Percentiles rank a stretch among this genome's conserved stretches.
Evolutionary conservation across 352 stramenopile genomes (phyloP).

Genomic region (Phytophthora capsici): DNA sequence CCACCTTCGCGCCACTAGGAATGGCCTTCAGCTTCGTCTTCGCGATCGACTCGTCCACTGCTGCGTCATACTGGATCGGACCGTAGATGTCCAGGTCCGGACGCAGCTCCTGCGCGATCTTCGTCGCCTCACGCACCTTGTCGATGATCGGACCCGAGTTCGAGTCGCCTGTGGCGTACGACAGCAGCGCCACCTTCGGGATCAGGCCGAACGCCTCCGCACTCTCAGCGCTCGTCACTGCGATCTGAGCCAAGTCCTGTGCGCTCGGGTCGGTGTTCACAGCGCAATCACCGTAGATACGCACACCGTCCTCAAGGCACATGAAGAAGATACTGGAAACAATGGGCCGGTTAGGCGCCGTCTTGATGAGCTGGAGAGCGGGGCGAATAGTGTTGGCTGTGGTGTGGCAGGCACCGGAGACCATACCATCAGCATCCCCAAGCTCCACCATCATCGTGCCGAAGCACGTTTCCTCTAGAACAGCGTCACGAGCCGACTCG

Average conservation of each 20-base stretch:
- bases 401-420: constrained; percentile 84
- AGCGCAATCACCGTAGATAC: constrained; percentile 87
- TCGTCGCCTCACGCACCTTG: constrained; percentile 84
- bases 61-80: constrained; percentile 89
- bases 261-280: constrained; percentile 86
- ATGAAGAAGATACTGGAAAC: constrained; percentile 92
- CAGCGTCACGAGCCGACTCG: constrained; percentile 59
- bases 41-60: constrained; percentile 77
- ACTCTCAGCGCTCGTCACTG: constrained; percentile 76
- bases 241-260: constrained; percentile 81
- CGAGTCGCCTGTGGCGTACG: constrained; percentile 84
- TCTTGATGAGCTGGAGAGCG: constrained; percentile 91
- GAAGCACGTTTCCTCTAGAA: constrained; percentile 82
- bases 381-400: constrained; percentile 90
- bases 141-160: constrained; percentile 85
- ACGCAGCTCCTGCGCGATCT: constrained; percentile 68
- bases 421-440: constrained; percentile 85
- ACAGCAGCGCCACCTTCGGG: constrained; percentile 83
- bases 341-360: constrained; percentile 59
- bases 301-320: constrained; percentile 80
- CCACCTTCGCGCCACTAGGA: constrained; percentile 63
- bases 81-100: constrained; percentile 85
- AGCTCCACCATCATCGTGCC: constrained; percentile 88
- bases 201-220: constrained; percentile 82
- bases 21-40: constrained; percentile 83